Conservation (phyloP, 768 basidiomycete species). For the Suillus weaverae region DNA sequence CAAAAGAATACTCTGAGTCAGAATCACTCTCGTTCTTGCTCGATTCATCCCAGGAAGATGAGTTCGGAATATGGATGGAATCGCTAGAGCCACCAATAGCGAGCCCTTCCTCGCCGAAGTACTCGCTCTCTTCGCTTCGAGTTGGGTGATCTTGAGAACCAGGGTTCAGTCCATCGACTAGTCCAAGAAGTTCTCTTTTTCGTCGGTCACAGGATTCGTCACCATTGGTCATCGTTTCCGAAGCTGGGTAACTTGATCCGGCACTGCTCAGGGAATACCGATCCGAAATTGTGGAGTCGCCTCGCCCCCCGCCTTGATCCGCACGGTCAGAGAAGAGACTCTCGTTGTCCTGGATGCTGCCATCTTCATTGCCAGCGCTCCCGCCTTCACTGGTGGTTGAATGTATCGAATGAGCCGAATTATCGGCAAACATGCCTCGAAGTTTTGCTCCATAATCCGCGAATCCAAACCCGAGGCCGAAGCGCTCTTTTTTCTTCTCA, state of each 20-base stretch:
- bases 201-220: conserved; percentile 29
- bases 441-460: conserved; percentile 13
- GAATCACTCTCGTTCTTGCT: conserved; percentile 22
- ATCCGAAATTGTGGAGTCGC: background rate
- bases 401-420: background rate
- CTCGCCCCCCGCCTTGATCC: conserved; percentile 9
- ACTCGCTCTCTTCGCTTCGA: conserved; percentile 32
- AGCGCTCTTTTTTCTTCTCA: conserved; percentile 26
- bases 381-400: background rate
- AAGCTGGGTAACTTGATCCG: conserved; percentile 2
- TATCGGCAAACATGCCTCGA: conserved; percentile 12
- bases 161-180: conserved; percentile 35
- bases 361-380: background rate
- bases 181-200: conserved; percentile 37
- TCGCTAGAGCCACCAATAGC: conserved; percentile 37
- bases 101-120: conserved; percentile 35
- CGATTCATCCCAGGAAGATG: background rate
- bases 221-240: conserved; percentile 4
- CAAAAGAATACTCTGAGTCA: conserved; percentile 32
- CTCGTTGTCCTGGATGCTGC: background rate
- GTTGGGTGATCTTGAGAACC: conserved; percentile 9
- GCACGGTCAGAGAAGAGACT: conserved; percentile 9
- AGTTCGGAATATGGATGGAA: background rate
- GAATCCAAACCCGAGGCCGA: conserved; percentile 31
- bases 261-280: background rate